Percentiles rank a stretch among this genome's conserved stretches.
Evolutionary conservation across 768 basidiomycete species (phyloP).

Genomic region (Mycena haematopus): DNA sequence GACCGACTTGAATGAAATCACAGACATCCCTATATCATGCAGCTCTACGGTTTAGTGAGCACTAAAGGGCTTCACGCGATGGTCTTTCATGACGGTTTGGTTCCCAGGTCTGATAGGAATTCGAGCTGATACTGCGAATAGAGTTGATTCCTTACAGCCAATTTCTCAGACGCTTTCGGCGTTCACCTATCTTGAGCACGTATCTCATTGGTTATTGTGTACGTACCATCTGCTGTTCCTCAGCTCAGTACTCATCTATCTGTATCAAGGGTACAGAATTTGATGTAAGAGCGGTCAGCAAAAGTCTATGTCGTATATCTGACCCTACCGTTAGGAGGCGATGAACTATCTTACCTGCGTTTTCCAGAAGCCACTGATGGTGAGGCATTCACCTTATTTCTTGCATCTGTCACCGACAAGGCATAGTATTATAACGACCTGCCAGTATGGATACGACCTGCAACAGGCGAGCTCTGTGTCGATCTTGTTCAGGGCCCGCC

Average conservation of each 20-base stretch:
- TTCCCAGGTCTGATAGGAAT: background rate
- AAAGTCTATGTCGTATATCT: too few species aligned
- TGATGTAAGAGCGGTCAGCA: too few species aligned
- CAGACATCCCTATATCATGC: conserved; percentile 2
- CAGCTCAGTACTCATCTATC: background rate
- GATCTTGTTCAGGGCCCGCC: too few species aligned
- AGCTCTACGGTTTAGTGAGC: background rate
- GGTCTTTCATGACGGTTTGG: background rate
- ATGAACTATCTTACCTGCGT: too few species aligned
- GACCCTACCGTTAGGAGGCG: too few species aligned
- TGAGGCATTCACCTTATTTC: too few species aligned
- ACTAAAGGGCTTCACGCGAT: background rate
- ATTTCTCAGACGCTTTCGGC: background rate
- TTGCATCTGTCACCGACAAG: too few species aligned
- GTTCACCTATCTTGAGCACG: background rate
- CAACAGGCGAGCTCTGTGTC: too few species aligned
- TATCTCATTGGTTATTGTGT: background rate
- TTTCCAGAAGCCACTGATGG: too few species aligned
- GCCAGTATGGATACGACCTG: too few species aligned
- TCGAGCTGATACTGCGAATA: background rate
- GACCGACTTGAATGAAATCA: too few species aligned
- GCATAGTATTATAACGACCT: background rate
- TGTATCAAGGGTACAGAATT: background rate
- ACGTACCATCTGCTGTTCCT: too few species aligned
- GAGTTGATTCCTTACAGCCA: background rate